A percentile compares a stretch with the other conserved stretches of the same genome.
phyloP scores from a whole-genome alignment of 768 basidiomycete species.

The Melanogaster broomeanus region DNA sequence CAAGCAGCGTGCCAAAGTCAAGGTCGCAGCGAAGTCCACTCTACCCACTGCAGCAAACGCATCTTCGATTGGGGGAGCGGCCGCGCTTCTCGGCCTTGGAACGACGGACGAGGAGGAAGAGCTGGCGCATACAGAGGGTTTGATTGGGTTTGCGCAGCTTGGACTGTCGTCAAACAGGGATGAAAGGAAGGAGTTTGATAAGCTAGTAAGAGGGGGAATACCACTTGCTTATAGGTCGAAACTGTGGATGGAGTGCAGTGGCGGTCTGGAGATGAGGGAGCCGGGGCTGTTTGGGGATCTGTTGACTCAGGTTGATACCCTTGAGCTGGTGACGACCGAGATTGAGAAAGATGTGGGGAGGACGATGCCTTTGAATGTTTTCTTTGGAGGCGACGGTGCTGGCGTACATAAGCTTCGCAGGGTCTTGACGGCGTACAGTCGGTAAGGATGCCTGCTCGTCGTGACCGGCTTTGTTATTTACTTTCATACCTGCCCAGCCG shows the following conservation, averaged over 20 bases:
- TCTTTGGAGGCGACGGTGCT: slow-evolving; percentile 95
- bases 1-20: slow-evolving; percentile 58
- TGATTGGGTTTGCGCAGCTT: slow-evolving; percentile 91
- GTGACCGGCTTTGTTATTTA: background rate
- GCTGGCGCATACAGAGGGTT: slow-evolving; percentile 75
- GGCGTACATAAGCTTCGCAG: slow-evolving; percentile 91
- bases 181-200: slow-evolving; percentile 77
- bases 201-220: slow-evolving; percentile 81
- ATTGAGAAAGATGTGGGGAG: slow-evolving; percentile 95
- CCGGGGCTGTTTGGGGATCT: slow-evolving; percentile 90
- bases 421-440: slow-evolving; percentile 89
- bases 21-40: slow-evolving; percentile 27
- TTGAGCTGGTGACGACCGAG: slow-evolving; percentile 61
- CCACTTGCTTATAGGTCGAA: slow-evolving; percentile 87
- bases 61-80: slow-evolving; percentile 46
- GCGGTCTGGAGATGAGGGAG: slow-evolving; percentile 88
- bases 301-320: slow-evolving; percentile 51
- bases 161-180: slow-evolving; percentile 69
- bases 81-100: slow-evolving; percentile 68
- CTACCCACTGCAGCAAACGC: slow-evolving; percentile 17
- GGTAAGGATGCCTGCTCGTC: slow-evolving; percentile 48
- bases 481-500: slow-evolving; percentile 53
- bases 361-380: slow-evolving; percentile 93
- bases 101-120: slow-evolving; percentile 70
- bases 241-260: slow-evolving; percentile 92